Base-by-base conservation (phyloP, 208 protist genomes). In the Borovskyia barvae region DNA sequence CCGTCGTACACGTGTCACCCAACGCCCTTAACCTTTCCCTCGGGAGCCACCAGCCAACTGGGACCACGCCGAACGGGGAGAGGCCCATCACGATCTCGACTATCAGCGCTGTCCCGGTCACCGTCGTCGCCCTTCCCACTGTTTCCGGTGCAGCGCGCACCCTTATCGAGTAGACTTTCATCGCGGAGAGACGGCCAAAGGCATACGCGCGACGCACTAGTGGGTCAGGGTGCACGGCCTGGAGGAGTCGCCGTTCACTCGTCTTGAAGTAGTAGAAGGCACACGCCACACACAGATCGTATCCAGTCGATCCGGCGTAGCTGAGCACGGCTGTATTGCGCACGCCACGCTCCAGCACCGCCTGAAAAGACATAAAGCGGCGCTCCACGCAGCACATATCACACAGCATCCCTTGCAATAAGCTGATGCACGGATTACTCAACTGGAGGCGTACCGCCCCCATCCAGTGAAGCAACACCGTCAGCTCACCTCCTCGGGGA, bases 251-350 rank as follows among this genome's bases (percentile, higher is more conserved):
- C 40, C 58, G 30, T 19, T 43, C 47, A 14, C 72, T 59, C 12
- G 40, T 36, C 28, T 69, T 68, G 59, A 72, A 85, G 35, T 72
- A 72, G 22, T 67, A 63, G n/a, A 68, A 50, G 19, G 68, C 63
- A 52, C 77, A 85, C 12, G 57, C 64, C 8, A 85, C 24, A 52
- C 77, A 85, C 29, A 80, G 57, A 42, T 85, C 73, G 37, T 71
- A 75, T 15, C 68, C 68, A 12, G 53, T 33, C 24, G 53, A 66
- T 22, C 39, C 50, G 25, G 67, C 42, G 33, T 47, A 54, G 14
- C 42, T 43, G 12, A 75, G 20, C 0, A 61, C 35, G 12, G 68
- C 45, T 29, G 49, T 47, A 26, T 43, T 67, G 25, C 60, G 60
- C 32, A 68, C 61, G 24, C 52, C 61, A 45, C 25, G 56, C 24